Percentiles rank a stretch among this genome's conserved stretches.
phyloP scores from a whole-genome alignment of 2,329 filamentous ascomycete genomes.

The Corynespora cassiicola region DNA sequence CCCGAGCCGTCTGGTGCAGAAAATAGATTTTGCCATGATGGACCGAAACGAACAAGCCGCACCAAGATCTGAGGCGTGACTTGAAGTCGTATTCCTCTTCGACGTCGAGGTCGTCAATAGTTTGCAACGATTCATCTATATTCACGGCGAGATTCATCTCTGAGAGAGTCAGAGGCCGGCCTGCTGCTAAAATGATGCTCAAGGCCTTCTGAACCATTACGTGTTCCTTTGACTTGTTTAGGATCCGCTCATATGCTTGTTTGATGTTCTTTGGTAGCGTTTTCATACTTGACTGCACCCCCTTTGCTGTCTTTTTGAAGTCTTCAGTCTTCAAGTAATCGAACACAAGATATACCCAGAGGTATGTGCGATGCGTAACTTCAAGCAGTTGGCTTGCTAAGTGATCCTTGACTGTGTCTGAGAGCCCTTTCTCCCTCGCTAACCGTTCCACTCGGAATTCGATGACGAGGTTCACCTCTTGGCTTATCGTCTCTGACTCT shows the following conservation, averaged over 20 bases:
- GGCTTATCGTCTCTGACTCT: constrained; percentile 22
- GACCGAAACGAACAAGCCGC: constrained; percentile 14
- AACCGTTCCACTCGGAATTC: constrained; percentile 18
- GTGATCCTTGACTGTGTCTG: constrained; percentile 14
- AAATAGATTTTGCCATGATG: constrained; percentile 14
- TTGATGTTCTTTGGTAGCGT: constrained; percentile 16
- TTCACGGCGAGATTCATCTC: constrained; percentile 16
- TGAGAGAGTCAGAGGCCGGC: constrained; percentile 14
- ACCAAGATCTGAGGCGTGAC: constrained; percentile 12
- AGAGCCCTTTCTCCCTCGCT: constrained; percentile 16
- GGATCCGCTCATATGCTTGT: constrained; percentile 20
- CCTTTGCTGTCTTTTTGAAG: constrained; percentile 19
- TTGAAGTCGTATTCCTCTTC: constrained; percentile 12
- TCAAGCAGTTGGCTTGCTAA: constrained; percentile 15
- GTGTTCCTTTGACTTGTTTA: constrained; percentile 19
- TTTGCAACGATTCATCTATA: constrained; percentile 6
- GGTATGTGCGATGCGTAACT: constrained; percentile 22
- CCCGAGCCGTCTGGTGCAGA: constrained; percentile 14
- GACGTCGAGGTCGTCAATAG: constrained; percentile 10
- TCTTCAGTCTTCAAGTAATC: constrained; percentile 11
- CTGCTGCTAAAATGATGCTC: constrained; percentile 12
- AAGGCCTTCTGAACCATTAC: constrained; percentile 10
- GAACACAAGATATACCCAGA: constrained; percentile 25
- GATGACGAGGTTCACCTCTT: constrained; percentile 27
- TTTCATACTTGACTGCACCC: constrained; percentile 8